Conservation (phyloP, 108 stramenopile genomes). For the Chaetoceros tenuissimus region DNA sequence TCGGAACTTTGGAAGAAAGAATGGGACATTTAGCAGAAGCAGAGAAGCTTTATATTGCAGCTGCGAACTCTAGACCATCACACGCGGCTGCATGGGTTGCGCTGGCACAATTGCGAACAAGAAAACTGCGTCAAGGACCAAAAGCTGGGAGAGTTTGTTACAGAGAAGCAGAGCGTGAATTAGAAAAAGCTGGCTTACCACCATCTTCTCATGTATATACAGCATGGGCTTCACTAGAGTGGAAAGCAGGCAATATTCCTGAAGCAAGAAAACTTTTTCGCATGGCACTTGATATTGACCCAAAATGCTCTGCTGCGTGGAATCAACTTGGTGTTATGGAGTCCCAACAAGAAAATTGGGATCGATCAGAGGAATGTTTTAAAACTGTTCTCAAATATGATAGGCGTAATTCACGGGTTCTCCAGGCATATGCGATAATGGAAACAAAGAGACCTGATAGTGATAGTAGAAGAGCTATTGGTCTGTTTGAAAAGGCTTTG, state of each 20-base stretch:
- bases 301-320: conserved; percentile 67
- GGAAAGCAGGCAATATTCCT: conserved; percentile 46
- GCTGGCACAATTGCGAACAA: conserved; percentile 73
- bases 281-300: conserved; percentile 61
- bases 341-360: conserved; percentile 61
- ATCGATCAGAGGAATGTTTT: conserved; percentile 66
- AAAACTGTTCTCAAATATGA: conserved; percentile 73
- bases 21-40: conserved; percentile 62
- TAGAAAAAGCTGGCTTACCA: conserved; percentile 41
- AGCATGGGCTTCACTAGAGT: conserved; percentile 83
- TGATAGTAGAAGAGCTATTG: conserved; percentile 66
- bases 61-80: conserved; percentile 56
- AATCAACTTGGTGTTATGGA: conserved; percentile 82
- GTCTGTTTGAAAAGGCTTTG: conserved; percentile 77
- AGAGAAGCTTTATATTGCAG: conserved; percentile 62
- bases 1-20: conserved; percentile 75
- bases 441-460: conserved; percentile 72
- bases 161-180: conserved; percentile 64
- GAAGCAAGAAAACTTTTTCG: conserved; percentile 53
- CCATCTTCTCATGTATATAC: conserved; percentile 74
- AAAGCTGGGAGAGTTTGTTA: conserved; percentile 67
- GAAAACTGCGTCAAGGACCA: conserved; percentile 65
- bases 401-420: conserved; percentile 70
- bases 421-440: conserved; percentile 89
- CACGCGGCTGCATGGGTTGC: conserved; percentile 83